Percentiles rank a stretch among this genome's conserved stretches.
phyloP scores from a whole-genome alignment of 2,329 filamentous ascomycete genomes.

The Arthrobotrys iridis region DNA sequence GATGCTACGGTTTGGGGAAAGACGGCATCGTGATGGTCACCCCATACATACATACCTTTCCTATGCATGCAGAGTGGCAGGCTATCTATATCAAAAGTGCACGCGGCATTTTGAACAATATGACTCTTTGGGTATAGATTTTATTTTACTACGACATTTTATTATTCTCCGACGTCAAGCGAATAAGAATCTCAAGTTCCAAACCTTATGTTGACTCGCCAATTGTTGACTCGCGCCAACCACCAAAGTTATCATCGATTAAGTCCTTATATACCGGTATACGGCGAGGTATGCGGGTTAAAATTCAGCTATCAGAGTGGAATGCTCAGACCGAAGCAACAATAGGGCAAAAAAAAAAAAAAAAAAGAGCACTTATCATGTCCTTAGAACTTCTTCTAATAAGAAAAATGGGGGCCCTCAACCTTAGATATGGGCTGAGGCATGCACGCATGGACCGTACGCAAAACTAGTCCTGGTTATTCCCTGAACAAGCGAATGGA shows the following conservation, averaged over 20 bases:
- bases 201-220: constrained; percentile 5
- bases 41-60: constrained; percentile 18
- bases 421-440: constrained; percentile 34
- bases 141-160: constrained; percentile 1
- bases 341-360: no score
- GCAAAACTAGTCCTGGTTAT: constrained; percentile 38
- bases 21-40: constrained; percentile 21
- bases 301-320: constrained; percentile 44
- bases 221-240: neutral
- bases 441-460: constrained; percentile 23
- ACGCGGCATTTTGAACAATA: constrained; percentile 16
- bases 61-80: neutral
- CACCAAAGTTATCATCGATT: constrained; percentile 21
- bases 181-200: constrained; percentile 8
- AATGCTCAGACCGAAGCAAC: constrained; percentile 14
- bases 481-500: constrained; percentile 52
- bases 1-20: constrained; percentile 28
- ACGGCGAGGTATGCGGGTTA: constrained; percentile 39
- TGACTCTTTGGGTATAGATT: neutral
- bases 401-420: neutral
- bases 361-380: constrained; percentile 7
- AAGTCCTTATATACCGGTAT: constrained; percentile 6
- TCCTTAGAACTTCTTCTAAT: neutral
- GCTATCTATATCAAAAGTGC: constrained; percentile 14
- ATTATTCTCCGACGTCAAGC: constrained; percentile 3